Evolutionary conservation across 2,329 filamentous ascomycete genomes (phyloP).

Genomic region (Claviceps monticola): DNA sequence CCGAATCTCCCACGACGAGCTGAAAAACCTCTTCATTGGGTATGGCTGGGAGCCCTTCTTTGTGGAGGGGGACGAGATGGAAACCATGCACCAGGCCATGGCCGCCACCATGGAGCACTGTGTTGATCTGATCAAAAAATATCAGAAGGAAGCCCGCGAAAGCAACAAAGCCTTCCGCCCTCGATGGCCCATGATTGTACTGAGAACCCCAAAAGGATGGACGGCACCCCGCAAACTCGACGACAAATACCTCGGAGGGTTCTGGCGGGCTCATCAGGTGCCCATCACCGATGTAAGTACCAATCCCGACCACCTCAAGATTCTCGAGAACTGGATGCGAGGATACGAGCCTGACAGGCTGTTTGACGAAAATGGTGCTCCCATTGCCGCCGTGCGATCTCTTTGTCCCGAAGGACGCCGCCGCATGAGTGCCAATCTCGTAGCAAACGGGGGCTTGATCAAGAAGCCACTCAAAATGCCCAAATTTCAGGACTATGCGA

Average conservation of each 20-base stretch:
- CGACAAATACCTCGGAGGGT: constrained; percentile 58
- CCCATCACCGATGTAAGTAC: constrained; percentile 56
- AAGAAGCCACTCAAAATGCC: constrained; percentile 55
- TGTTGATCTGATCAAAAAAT: constrained; percentile 52
- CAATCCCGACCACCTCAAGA: constrained; percentile 51
- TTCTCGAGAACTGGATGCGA: constrained; percentile 65
- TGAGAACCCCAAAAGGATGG: constrained; percentile 70
- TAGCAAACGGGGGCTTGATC: constrained; percentile 57
- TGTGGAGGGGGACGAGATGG: constrained; percentile 60
- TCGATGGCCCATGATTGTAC: constrained; percentile 65
- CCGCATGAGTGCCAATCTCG: constrained; percentile 66
- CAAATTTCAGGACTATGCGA: constrained; percentile 54
- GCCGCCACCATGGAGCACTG: constrained; percentile 61
- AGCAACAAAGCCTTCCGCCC: constrained; percentile 56
- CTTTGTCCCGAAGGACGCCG: constrained; percentile 51
- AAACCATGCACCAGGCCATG: constrained; percentile 73
- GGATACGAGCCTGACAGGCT: constrained; percentile 61
- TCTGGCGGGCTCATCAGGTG: constrained; percentile 67
- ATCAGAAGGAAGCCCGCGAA: constrained; percentile 59
- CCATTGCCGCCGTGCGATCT: constrained; percentile 47
- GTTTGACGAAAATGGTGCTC: constrained; percentile 49
- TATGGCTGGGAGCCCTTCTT: constrained; percentile 74
- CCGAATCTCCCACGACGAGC: constrained; percentile 59
- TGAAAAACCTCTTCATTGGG: constrained; percentile 53
- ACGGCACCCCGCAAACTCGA: constrained; percentile 60